Evolutionary conservation across 2,329 filamentous ascomycete genomes (phyloP).

Genomic region (Ploettnerulaceae sp.): DNA sequence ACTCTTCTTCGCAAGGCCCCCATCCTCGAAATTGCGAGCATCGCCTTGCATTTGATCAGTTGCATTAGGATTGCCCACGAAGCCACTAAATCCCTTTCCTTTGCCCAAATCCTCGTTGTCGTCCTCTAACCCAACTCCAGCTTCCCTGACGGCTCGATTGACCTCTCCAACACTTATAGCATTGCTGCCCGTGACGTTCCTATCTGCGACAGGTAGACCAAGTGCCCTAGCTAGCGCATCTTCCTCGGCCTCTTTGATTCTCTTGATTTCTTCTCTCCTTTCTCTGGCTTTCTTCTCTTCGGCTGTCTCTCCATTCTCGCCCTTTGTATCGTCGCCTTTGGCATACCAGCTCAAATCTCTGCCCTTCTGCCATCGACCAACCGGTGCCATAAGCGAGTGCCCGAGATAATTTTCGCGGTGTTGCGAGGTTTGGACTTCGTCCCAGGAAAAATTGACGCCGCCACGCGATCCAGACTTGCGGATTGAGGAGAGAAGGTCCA

Average conservation of each 20-base stretch:
- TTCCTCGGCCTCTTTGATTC: conserved; percentile 86
- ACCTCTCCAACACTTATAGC: conserved; percentile 61
- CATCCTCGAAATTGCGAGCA: conserved; percentile 15
- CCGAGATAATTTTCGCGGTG: conserved; percentile 85
- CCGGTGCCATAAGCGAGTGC: conserved; percentile 69
- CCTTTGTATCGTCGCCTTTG: conserved; percentile 47
- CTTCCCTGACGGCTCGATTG: conserved; percentile 48
- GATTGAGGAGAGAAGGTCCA: conserved; percentile 92
- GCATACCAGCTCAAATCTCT: conserved; percentile 61
- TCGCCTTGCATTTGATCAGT: conserved; percentile 15
- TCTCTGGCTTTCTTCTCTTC: conserved; percentile 56
- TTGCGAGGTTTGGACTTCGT: conserved; percentile 81
- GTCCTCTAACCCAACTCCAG: conserved; percentile 38
- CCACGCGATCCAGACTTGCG: conserved; percentile 88
- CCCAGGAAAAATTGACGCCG: conserved; percentile 95
- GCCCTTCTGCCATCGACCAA: conserved; percentile 68
- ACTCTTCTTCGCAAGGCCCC: conserved; percentile 19
- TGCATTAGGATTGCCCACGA: conserved; percentile 27
- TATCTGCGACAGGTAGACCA: conserved; percentile 66
- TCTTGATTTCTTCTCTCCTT: conserved; percentile 71
- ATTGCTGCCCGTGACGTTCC: conserved; percentile 56
- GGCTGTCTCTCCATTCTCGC: conserved; percentile 51
- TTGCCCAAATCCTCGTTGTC: conserved; percentile 31
- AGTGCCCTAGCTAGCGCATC: conserved; percentile 82
- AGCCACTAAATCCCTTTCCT: conserved; percentile 31